Evolutionary conservation across 495 filamentous ascomycete species (phyloP).

Genomic region (Collariella sp.): DNA sequence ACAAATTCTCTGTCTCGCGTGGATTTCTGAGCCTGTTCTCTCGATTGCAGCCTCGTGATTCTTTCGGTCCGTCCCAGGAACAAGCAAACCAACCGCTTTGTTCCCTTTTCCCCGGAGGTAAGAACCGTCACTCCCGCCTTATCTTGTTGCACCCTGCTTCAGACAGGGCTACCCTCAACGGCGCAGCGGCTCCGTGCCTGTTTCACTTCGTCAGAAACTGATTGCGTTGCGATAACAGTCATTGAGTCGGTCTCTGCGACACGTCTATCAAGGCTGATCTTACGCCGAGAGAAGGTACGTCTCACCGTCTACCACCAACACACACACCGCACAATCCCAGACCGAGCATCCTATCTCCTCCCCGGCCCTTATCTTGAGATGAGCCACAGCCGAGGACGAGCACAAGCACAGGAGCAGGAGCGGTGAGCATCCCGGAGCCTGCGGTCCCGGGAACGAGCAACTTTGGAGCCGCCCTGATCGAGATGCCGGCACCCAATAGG

Average conservation of each 20-base stretch:
- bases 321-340: neutral
- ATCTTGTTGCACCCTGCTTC: neutral
- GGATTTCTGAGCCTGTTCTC: neutral
- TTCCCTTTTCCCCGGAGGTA: neutral
- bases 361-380: conserved; percentile 9
- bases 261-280: neutral
- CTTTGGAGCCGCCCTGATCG: conserved; percentile 6
- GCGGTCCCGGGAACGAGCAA: conserved; percentile 19
- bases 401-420: neutral
- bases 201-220: conserved; percentile 2
- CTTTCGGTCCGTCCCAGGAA: neutral
- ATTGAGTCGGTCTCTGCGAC: neutral
- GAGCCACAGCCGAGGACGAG: conserved; percentile 1
- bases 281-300: conserved; percentile 4
- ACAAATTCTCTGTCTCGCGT: neutral
- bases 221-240: conserved; percentile 6
- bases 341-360: conserved; percentile 2
- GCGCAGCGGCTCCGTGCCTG: neutral
- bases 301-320: neutral
- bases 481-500: conserved; percentile 12
- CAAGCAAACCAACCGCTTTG: neutral
- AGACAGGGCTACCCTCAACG: neutral
- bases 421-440: conserved; percentile 17
- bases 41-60: neutral
- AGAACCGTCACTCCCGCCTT: neutral